Evolutionary conservation across 805 yeast genomes (phyloP), one percentile per base, ranked within the genome.

Genomic region (Candida sakaeoensis): DNA sequence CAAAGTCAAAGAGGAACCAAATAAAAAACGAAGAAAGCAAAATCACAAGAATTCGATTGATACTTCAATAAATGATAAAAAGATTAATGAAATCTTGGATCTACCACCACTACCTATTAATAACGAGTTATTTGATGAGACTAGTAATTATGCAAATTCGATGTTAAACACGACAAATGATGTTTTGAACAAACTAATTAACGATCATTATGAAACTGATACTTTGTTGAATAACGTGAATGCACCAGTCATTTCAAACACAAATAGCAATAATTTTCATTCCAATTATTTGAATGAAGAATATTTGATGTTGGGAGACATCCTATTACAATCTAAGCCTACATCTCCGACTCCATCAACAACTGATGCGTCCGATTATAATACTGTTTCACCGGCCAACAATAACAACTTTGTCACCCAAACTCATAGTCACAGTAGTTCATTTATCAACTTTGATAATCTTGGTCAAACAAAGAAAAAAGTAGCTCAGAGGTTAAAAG

Each of bases 231-330:
- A 22, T 19, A 21, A 33, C 13, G 3, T 25, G 2, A 28, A n/a
- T 15, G 18, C 32, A 4, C 21, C 21, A 5, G 26, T 10, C 13
- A 10, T 14, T 14, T 21, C 26, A 10, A 26, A 33, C 12, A 19
- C 25, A 6, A 33, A 17, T 26, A 37, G 36, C 23, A 30, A 14
- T 18, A 30, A 40, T 36, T 46, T 69, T 54, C 60, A 57, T 49
- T 70, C 77, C 12, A 72, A 66, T 49, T 71, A 72, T 39, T 61
- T 70, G 44, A 74, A 74, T 52, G 73, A 73, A 43, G 76, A 73
- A 45, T 77, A 76, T 52, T 58, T 73, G 34, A 65, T 66, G 65
- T 63, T 76, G 50, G 74, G 77, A 5, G 79, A 76, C 51, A 71
- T 68, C 5, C 46, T 76, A 5, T 46, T 60, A 18, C 59, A 61